Conservation (phyloP, 805 yeast species). For the Kurtzmaniella fragi region DNA sequence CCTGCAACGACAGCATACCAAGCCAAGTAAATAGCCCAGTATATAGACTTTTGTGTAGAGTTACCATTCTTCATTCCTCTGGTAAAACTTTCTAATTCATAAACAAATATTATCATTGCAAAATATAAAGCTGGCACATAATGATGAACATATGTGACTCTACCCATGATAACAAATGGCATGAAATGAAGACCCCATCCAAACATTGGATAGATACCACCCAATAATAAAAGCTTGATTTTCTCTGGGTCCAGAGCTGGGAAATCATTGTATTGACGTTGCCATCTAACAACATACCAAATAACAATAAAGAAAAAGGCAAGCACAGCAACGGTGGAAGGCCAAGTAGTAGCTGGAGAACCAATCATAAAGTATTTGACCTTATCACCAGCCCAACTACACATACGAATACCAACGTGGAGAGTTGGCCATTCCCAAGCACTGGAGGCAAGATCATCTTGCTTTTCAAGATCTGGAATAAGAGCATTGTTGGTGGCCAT, state of each 20-base stretch:
- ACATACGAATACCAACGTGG: constrained; percentile 67
- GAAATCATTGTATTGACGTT: constrained; percentile 64
- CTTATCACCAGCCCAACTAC: constrained; percentile 58
- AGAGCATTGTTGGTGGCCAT: constrained; percentile 80
- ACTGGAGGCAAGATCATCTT: constrained; percentile 63
- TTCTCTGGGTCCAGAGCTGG: constrained; percentile 35
- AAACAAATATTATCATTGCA: constrained; percentile 76
- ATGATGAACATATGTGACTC: constrained; percentile 96
- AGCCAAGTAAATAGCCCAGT: constrained; percentile 18
- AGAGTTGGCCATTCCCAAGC: constrained; percentile 87
- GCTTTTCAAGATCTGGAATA: constrained; percentile 68
- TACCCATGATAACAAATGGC: constrained; percentile 90
- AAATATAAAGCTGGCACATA: constrained; percentile 93
- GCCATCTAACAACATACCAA: constrained; percentile 50
- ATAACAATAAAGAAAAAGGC: constrained; percentile 45
- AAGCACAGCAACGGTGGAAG: constrained; percentile 59
- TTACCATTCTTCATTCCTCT: constrained; percentile 15
- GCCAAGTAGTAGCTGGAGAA: constrained; percentile 66
- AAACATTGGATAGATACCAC: constrained; percentile 78
- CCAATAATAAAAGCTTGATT: constrained; percentile 53
- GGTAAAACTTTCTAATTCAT: constrained; percentile 48
- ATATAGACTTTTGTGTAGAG: constrained; percentile 12
- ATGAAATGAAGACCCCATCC: constrained; percentile 88
- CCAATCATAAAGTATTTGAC: constrained; percentile 64
- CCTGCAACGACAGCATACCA: constrained; percentile 30